These are phyloP conservation scores for Fusarium decemcellulare DNA, from an alignment of 2,329 filamentous ascomycete genomes.

Conservation along the genomic window DNA sequence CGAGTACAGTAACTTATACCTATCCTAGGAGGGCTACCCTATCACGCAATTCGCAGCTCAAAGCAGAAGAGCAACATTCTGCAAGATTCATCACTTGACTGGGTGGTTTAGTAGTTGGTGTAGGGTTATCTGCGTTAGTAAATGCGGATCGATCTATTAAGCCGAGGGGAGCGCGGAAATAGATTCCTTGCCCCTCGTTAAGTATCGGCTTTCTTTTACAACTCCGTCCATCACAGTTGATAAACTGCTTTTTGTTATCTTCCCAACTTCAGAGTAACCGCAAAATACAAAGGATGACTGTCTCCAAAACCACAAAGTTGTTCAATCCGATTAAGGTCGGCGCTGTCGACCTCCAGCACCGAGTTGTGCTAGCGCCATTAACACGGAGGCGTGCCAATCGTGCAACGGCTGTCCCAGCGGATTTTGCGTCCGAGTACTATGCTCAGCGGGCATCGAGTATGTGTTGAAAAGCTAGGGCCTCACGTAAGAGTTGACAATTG, in stretches of 20 bases:
- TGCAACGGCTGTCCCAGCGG: slow-evolving; percentile 42
- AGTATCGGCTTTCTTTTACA: background rate
- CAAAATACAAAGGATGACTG: slow-evolving; percentile 17
- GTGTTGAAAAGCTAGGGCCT: background rate
- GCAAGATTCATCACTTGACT: no score
- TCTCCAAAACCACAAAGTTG: slow-evolving; percentile 46
- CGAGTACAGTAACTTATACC: background rate
- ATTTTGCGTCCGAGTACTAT: slow-evolving; percentile 61
- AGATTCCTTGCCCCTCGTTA: background rate
- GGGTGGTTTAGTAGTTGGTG: no score
- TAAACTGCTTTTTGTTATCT: background rate
- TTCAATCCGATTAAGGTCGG: slow-evolving; percentile 60
- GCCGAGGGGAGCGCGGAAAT: background rate
- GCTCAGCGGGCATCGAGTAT: slow-evolving; percentile 56
- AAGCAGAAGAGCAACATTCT: no score
- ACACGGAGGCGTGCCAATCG: slow-evolving; percentile 67
- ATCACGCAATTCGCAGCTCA: background rate
- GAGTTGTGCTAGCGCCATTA: slow-evolving; percentile 69
- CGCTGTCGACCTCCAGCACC: slow-evolving; percentile 53
- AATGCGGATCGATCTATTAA: background rate
- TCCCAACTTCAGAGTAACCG: background rate
- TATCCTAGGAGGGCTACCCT: background rate
- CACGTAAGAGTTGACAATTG: background rate
- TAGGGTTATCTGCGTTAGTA: no score
- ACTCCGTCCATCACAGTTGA: background rate